Base-by-base conservation (phyloP, 2,329 filamentous ascomycete genomes). In the Plectosphaerella cucumerina region DNA sequence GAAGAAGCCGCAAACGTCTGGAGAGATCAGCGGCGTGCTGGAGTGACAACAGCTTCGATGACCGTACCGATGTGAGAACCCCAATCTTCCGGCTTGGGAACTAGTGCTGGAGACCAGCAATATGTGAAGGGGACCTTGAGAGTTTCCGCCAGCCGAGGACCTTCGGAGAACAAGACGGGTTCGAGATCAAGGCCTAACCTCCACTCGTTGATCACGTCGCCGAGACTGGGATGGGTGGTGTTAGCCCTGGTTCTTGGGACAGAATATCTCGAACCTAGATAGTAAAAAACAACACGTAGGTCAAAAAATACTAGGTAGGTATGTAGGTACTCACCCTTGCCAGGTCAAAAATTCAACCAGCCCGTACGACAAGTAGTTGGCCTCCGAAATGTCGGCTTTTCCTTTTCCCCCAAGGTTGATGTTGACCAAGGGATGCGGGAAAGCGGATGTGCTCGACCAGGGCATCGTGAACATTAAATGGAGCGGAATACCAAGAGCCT, bases 261-360 rank as follows among this genome's bases (percentile, higher is more conserved):
- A n/a, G n/a, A n/a, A n/a, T n/a, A n/a, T n/a, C n/a, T n/a, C n/a
- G n/a, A n/a, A n/a, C n/a, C n/a, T n/a, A n/a, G n/a, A n/a, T n/a
- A n/a, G n/a, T n/a, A n/a, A n/a, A n/a, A 5, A 21, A 48, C 11
- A 9, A 39, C 23, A 34, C n/a, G 8, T 18, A 33, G 14, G 14
- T 4, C 8, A 10, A 14, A n/a, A 11, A 6, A 14, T 5, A 15
- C 12, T 6, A 23, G 6, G 22, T 14, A 17, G n/a, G 18, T n/a
- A 26, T 37, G 48, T 5, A 18, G 6, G 17, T 23, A 6, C 15
- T n/a, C 21, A 42, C 20, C 87, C 87, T 66, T 90, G 86, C 86
- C 86, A 90, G 10, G 87, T 87, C 70, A 90, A 75, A 74, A 89
- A 84, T 50, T 90, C 87, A 1, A 90, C 83, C 43, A 90, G 71